Evolutionary conservation across 2,329 filamentous ascomycete species (phyloP).

Genomic region (Ophioceras dolichostomum): DNA sequence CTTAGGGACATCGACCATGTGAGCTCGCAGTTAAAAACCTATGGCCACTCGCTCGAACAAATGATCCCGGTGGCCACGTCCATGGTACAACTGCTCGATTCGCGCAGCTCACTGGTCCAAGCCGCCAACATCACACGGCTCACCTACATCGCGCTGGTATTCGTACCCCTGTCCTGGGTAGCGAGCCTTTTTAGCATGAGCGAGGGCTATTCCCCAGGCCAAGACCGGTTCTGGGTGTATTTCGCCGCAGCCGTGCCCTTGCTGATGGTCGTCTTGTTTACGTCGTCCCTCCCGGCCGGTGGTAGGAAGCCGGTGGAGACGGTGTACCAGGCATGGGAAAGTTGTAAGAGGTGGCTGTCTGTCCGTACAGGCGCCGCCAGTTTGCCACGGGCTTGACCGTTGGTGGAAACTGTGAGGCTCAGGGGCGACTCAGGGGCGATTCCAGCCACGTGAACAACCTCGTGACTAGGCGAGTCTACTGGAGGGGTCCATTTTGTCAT

Average conservation of each 20-base stretch:
- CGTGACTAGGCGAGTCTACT: too few relatives aligned
- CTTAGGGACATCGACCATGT: conserved; percentile 7
- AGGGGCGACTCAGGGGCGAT: too few relatives aligned
- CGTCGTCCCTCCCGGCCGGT: not conserved
- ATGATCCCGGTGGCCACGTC: conserved; percentile 9
- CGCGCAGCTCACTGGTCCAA: conserved; percentile 6
- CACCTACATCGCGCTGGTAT: conserved; percentile 7
- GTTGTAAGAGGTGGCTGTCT: not conserved
- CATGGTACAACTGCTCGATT: conserved; percentile 11
- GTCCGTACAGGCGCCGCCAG: not conserved
- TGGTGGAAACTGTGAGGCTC: too few relatives aligned
- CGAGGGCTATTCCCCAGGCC: conserved; percentile 3
- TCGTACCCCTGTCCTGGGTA: conserved; percentile 7
- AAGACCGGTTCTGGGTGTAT: conserved; percentile 6
- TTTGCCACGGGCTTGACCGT: too few relatives aligned
- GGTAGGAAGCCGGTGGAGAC: not conserved
- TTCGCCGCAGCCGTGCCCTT: not conserved
- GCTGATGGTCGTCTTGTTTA: not conserved
- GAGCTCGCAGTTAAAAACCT: conserved; percentile 6
- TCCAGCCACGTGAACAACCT: too few relatives aligned
- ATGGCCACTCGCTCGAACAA: conserved; percentile 7
- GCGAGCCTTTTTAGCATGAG: conserved; percentile 8
- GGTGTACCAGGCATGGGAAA: not conserved
- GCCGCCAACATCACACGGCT: conserved; percentile 4
- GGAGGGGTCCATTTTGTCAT: too few relatives aligned